Evolutionary conservation across 495 filamentous ascomycete species (phyloP), one percentile per base, ranked within the genome.

Genomic region (Cudoniella acicularis): DNA sequence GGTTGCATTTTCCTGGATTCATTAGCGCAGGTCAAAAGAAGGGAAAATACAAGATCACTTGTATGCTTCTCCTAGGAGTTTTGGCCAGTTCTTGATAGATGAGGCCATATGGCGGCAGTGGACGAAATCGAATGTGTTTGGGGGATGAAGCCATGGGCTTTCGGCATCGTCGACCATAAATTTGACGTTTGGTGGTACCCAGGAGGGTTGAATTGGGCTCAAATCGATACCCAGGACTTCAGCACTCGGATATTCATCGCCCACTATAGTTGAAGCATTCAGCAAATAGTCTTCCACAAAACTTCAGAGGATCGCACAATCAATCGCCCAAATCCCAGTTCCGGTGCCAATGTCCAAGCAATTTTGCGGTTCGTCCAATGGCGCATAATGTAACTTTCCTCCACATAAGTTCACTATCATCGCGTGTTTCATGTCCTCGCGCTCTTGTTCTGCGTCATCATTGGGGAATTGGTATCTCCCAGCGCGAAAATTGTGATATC

Each of bases 101-200:
- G 78, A 79, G 21, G 78, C 76, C 60, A 88, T 72, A 53, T 80
- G 75, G 10, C 85, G 82, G 17, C 74, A 77, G 60, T 87, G 85
- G 56, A 89, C 78, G 64, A 76, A 88, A 70, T 87, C 84, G 26
- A 59, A 57, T 22, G 71, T 73, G 46, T 77, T 42, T 8, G 57
- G 64, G 10, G 68, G 55, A 43, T 72, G 65, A 1, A 74, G 71
- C 84, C 84, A 88, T 18, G 77, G 73, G 10, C 73, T 69, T 67
- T 87, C 83, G 41, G 81, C 79, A 65, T 88, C 82, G 64, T 85
- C 83, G 30, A 88, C 70, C 67, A 81, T 76, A 61, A 88, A 88
- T 30, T 73, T 79, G 60, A 85, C 81, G 60, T 87, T 87, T 17
- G 83, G 82, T 3, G 84, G 83, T 1, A 64, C 30, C 64, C 59